A percentile compares a stretch with the other conserved stretches of the same genome.
These are phyloP conservation scores for Gastrolobium bilobum DNA, from an alignment of 306 rosid species.

Conservation along the genomic window DNA sequence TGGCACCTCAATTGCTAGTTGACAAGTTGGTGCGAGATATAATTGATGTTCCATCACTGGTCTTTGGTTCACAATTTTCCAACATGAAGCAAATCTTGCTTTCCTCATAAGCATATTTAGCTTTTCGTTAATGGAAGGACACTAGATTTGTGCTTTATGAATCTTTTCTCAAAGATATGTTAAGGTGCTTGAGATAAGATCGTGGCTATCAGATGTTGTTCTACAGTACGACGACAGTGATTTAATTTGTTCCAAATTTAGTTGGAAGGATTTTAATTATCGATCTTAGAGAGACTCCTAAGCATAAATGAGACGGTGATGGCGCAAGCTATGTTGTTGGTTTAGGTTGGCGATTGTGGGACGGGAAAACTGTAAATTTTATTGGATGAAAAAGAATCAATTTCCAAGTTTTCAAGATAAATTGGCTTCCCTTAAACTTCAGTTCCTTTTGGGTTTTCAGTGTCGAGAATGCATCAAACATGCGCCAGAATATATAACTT, in stretches of 20 bases:
- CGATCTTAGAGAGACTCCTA: constrained; percentile 12
- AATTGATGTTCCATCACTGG: constrained; percentile 51
- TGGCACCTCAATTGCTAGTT: constrained; percentile 40
- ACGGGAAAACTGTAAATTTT: no score
- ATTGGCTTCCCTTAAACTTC: no score
- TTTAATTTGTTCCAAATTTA: background rate
- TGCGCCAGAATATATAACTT: no score
- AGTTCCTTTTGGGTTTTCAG: no score
- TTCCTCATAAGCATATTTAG: constrained; percentile 45
- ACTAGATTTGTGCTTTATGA: constrained; percentile 3
- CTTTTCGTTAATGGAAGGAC: constrained; percentile 45
- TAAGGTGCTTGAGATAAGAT: constrained; percentile 16
- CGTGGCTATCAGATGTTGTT: constrained; percentile 22
- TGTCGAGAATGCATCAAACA: no score
- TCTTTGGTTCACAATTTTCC: constrained; percentile 49
- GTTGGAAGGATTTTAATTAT: background rate
- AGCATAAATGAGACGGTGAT: constrained; percentile 11
- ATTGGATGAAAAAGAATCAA: no score
- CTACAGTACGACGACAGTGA: background rate
- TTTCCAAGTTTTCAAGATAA: no score
- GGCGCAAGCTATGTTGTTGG: no score
- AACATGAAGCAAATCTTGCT: constrained; percentile 44
- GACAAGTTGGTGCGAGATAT: constrained; percentile 44
- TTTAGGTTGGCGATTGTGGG: no score
- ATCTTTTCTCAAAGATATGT: background rate